Percentiles rank a stretch among this genome's conserved stretches.
Evolutionary conservation across 805 yeast genomes (phyloP).

Genomic region (Blastobotrys robertii): DNA sequence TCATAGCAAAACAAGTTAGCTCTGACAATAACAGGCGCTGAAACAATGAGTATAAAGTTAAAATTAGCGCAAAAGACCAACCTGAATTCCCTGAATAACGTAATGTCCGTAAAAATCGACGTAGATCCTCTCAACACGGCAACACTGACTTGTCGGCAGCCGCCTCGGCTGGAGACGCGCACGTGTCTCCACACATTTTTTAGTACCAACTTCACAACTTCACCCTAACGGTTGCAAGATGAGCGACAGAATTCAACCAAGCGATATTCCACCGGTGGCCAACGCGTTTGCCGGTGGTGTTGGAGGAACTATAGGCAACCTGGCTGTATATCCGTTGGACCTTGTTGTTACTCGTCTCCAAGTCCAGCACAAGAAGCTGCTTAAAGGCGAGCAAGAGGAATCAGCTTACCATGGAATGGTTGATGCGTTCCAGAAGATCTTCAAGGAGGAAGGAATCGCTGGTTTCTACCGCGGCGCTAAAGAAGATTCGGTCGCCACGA

Average conservation of each 20-base stretch:
- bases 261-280: constrained; percentile 21
- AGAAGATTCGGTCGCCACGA: constrained; percentile 30
- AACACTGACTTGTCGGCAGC: too few relatives aligned
- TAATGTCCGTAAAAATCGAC: too few relatives aligned
- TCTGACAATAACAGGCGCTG: too few relatives aligned
- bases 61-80: too few relatives aligned
- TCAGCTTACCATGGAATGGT: constrained; percentile 51
- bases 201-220: background rate
- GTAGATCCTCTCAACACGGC: too few relatives aligned
- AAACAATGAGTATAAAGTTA: too few relatives aligned
- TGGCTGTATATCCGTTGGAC: constrained; percentile 24
- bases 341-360: constrained; percentile 26
- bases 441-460: constrained; percentile 55
- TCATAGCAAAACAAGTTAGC: too few relatives aligned
- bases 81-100: too few relatives aligned
- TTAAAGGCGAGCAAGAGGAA: constrained; percentile 3
- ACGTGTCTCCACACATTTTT: background rate
- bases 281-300: constrained; percentile 26
- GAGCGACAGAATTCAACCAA: constrained; percentile 9
- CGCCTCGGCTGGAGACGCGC: too few relatives aligned
- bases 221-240: background rate
- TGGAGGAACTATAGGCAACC: constrained; percentile 26
- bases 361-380: constrained; percentile 18
- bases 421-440: constrained; percentile 68
- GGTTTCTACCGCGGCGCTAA: constrained; percentile 75